Evolutionary conservation across 148 eudicot species (phyloP), one percentile per base, ranked within the genome.

Genomic region (Agrostemma githago): DNA sequence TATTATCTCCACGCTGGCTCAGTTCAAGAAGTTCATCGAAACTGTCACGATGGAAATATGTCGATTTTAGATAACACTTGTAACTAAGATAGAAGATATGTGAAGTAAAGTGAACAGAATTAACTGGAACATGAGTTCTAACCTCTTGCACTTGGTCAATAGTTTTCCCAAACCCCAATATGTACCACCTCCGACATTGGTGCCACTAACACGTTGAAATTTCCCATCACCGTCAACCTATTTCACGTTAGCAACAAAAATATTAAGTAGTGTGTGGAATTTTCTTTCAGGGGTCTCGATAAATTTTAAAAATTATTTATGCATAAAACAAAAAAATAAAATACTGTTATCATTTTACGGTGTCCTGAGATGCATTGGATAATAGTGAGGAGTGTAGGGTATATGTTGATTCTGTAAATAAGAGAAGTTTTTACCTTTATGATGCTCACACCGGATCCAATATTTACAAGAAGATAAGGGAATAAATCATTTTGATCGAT

Each of bases 121-220:
- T 16, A 51, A 70, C 40, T 19, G 39, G 34, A 69, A 67, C 8
- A 72, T 68, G 12, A 68, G 62, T 37, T 37, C 26, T 37, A 54
- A 95, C 98, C 97, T 95, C 79, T 85, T 92, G 92, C 98, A 95
- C 84, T 95, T 88, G 53, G 97, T 95, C 80, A 92, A 68, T 63
- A 95, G 84, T 80, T 81, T 95, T 72, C 98, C 98, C 74, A 95
- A 79, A 20, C 98, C 98, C 97, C 98, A 95, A 76, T 95, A 95
- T 42, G 98, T 95, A 72, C 98, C 98, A 76, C 98, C 98, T 62
- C 98, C 98, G 69, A 95, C 98, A 84, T 95, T 95, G 76, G 98
- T 92, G 72, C 98, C 98, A 63, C 98, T 95, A 68, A 95, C 92
- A 76, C 98, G 91, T 83, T 95, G 84, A 78, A 88, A 95, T 72